phyloP scores from a whole-genome alignment of 352 stramenopile genomes.

The Phytophthora ramorum region DNA sequence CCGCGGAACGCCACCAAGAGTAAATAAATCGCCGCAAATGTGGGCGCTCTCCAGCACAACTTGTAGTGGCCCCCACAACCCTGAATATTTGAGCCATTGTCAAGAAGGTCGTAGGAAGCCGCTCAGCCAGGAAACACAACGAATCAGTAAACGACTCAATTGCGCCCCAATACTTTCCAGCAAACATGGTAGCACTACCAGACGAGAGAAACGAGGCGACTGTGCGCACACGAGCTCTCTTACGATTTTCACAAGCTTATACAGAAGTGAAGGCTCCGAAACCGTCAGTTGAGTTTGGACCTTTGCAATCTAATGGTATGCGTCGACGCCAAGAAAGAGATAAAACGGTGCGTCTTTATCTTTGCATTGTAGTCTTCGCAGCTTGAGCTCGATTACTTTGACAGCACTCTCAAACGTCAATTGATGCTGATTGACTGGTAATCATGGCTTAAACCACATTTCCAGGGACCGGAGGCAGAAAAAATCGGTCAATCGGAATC shows the following conservation, averaged over 20 bases:
- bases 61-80: neutral
- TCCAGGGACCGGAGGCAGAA: conserved; percentile 2
- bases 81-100: neutral
- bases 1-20: neutral
- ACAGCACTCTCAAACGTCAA: neutral
- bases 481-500: conserved; percentile 30
- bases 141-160: neutral
- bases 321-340: conserved; percentile 37
- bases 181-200: neutral
- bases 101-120: neutral
- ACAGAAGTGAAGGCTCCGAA: neutral
- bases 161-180: neutral
- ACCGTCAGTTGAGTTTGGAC: neutral
- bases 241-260: neutral
- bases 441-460: neutral
- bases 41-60: neutral
- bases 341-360: conserved; percentile 16
- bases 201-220: neutral
- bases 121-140: neutral
- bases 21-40: neutral
- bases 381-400: neutral
- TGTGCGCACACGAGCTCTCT: neutral
- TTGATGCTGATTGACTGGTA: neutral
- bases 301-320: conserved; percentile 34
- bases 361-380: neutral